Evolutionary conservation across 1,284 basidiomycete genomes (phyloP).

Genomic region (Ceratobasidium sp.): DNA sequence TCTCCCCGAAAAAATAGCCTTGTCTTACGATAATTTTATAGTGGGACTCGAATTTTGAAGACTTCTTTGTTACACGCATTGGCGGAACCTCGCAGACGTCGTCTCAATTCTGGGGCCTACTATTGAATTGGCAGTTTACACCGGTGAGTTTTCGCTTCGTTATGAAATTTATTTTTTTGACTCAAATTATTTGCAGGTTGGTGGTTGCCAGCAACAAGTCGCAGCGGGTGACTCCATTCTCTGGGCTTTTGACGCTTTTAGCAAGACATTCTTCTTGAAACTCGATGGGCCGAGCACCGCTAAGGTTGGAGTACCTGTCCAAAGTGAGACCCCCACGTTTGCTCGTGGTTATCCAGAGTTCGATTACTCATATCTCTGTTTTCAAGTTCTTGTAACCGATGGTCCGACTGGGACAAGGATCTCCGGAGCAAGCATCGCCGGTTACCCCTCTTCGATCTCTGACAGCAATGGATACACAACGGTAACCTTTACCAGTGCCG

Average conservation of each 20-base stretch:
- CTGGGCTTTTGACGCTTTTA: slow-evolving; percentile 21
- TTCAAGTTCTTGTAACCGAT: slow-evolving; percentile 4
- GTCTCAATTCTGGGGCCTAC: slow-evolving; percentile 17
- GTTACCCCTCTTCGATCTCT: background rate
- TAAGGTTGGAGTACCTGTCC: slow-evolving; percentile 15
- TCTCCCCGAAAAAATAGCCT: no score
- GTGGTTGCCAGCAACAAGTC: slow-evolving; percentile 29
- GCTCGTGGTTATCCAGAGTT: background rate
- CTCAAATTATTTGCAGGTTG: background rate
- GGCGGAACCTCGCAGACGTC: slow-evolving; percentile 1
- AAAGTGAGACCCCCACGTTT: background rate
- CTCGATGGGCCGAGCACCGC: slow-evolving; percentile 20
- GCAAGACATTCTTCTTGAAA: slow-evolving; percentile 17
- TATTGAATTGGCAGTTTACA: slow-evolving; percentile 19
- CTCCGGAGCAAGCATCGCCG: slow-evolving; percentile 29
- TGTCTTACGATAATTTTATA: background rate
- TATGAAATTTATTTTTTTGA: background rate
- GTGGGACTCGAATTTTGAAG: slow-evolving; percentile 13
- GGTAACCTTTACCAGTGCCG: background rate
- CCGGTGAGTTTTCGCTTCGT: background rate
- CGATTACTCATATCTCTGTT: background rate
- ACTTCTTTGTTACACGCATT: slow-evolving; percentile 26
- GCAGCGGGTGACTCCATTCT: background rate
- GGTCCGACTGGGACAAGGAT: background rate
- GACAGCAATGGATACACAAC: slow-evolving; percentile 5